Evolutionary conservation across 495 filamentous ascomycete genomes (phyloP).

Genomic region (Pyrenula aspistea): DNA sequence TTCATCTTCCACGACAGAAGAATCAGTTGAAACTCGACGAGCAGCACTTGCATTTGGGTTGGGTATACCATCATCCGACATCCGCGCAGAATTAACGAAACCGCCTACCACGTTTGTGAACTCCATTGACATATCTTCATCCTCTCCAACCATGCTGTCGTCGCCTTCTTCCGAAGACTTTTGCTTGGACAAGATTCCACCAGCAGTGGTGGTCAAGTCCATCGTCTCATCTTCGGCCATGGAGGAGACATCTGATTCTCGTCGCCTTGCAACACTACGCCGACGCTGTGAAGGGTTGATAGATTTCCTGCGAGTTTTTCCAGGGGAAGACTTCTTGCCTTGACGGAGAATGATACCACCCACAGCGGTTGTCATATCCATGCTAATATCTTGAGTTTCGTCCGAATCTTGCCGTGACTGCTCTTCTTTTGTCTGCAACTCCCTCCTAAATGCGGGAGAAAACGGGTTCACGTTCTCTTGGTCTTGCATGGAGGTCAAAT

Average conservation of each 20-base stretch:
- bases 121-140: conserved; percentile 73
- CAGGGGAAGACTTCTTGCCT: not conserved
- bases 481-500: conserved; percentile 39
- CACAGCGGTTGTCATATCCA: conserved; percentile 75
- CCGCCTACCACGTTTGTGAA: conserved; percentile 64
- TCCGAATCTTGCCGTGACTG: conserved; percentile 18
- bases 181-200: conserved; percentile 37
- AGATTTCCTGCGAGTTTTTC: not conserved
- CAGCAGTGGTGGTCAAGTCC: conserved; percentile 67
- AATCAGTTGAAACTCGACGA: conserved; percentile 15
- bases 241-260: not conserved
- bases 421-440: conserved; percentile 12
- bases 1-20: conserved; percentile 28
- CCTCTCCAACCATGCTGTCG: conserved; percentile 36
- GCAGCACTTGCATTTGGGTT: conserved; percentile 1
- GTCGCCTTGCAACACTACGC: not conserved
- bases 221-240: conserved; percentile 52
- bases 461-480: conserved; percentile 53
- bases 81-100: conserved; percentile 28
- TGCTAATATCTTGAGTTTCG: conserved; percentile 57
- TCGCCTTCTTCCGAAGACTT: conserved; percentile 22
- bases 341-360: conserved; percentile 53
- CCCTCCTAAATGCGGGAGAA: conserved; percentile 14
- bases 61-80: conserved; percentile 3
- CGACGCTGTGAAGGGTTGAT: not conserved